Base-by-base conservation (phyloP, 257 asterid species). In the Marsdenia floribunda region DNA sequence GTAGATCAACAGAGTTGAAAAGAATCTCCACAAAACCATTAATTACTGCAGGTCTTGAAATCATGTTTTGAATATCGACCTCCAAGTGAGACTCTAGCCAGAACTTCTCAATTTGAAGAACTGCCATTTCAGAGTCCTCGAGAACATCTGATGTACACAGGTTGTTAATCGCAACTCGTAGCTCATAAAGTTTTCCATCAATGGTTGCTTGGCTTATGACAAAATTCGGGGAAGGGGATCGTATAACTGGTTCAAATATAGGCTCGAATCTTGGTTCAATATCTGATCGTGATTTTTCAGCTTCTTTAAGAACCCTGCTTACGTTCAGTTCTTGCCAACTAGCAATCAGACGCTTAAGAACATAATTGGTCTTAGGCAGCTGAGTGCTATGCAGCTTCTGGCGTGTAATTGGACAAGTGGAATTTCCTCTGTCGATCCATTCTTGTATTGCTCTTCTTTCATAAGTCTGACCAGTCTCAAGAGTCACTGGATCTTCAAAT, bases 381-480 rank as follows among this genome's bases (percentile, higher is more conserved):
- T 81, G 85, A 13, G 83, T 70, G n/a, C 83, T 82, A 0, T 71
- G 85, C 61, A 92, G 84, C 42, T 33, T 83, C 71, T 92, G 97
- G n/a, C 96, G 97, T 14, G 96, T 90, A 55, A 90, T 92, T 21
- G 96, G 97, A 61, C 97, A 92, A 2, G 86, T 89, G 12, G 85
- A 77, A 38, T 89, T 92, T 14, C 97, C 97, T 59, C 90, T 78
- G 9, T 88, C 93, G 22, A 90, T 66, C 97, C 97, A 90, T 84
- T 92, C 96, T 82, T 89, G 93, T 50, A 90, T 92, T 2, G 97
- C 97, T 77, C 11, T 77, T 46, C 96, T 70, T 60, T 92, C 97
- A 26, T 89, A 92, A 3, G 96, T 92, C 76, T 92, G 97, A 0
- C 96, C 97, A 0, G 96, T 90, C 77, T 92, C 97, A 5, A 90